Base-by-base conservation (phyloP, 108 stramenopile genomes). In the Fragilariopsis cylindrus region DNA sequence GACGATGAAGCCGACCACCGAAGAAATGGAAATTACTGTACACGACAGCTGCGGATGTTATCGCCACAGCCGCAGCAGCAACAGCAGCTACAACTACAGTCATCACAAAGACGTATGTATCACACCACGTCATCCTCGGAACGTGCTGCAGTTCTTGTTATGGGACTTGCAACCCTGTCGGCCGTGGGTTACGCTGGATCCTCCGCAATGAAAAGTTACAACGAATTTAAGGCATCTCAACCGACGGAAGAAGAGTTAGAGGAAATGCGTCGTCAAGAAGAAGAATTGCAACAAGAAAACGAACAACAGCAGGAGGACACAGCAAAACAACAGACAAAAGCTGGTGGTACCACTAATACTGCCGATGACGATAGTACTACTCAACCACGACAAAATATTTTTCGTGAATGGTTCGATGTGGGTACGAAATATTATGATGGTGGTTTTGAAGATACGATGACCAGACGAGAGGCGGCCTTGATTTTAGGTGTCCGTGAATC, bases 381-480 rank as follows among this genome's bases (percentile, higher is more conserved):
- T 44, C 69, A 42, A 40, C 84, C 82, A 45, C 72, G 90, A 55
- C 87, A 89, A 64, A 96, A 96, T 70, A 70, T 96, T 67, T 96
- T 96, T 76, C 76, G 81, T 54, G 82, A 89, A 71, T 92, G 87
- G 83, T 94, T 94, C 71, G 85, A 84, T 65, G 91, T 92, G 39
- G 91, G 91, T 7, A 73, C 89, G 46, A 93, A 97, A 57, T 94
- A 88, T 79, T 99, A 99, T 84, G 97, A 99, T 70, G 99, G 99
- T 15, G 98, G 97, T 8, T 99, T 99, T 75, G 99, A 99, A 71
- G 96, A 98, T 6, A 88, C 90, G 60, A 99, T 99, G 99, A 98
- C 98, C 7, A 70, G 88, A 12, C 84, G 96, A 48, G 99, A 99
- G 81, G 99, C 99, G 21, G 98, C 99, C 1, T 81, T 99, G 45